A percentile compares a stretch with the other conserved stretches of the same genome.
phyloP scores from a whole-genome alignment of 2,329 filamentous ascomycete species.

The Fusarium ramigenum region DNA sequence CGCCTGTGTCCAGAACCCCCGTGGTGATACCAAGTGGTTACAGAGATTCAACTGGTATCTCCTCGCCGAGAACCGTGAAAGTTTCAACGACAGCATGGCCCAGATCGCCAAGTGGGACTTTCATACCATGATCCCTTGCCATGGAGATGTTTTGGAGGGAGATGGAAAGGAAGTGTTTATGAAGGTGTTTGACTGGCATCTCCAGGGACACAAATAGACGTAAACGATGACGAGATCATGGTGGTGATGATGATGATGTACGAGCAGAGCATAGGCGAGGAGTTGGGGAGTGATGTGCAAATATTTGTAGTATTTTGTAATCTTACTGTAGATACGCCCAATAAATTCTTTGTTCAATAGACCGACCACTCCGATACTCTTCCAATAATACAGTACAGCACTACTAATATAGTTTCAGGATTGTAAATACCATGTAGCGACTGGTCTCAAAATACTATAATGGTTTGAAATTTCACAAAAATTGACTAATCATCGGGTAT shows the following conservation, averaged over 20 bases:
- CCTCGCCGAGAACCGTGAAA: conserved; percentile 68
- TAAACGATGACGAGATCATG: background rate
- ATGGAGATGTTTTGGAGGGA: conserved; percentile 86
- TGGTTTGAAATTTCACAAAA: background rate
- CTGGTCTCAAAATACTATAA: background rate
- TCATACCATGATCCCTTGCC: conserved; percentile 85
- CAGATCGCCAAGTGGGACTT: conserved; percentile 86
- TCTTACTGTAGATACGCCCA: conserved; percentile 6
- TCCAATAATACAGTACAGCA: background rate
- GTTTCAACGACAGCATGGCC: conserved; percentile 74
- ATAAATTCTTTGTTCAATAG: background rate
- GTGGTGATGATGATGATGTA: background rate
- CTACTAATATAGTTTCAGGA: background rate
- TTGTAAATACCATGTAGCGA: background rate
- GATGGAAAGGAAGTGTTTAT: conserved; percentile 78
- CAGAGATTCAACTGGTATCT: conserved; percentile 86
- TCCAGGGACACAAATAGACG: conserved; percentile 54
- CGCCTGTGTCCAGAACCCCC: conserved; percentile 66
- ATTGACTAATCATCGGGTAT: conserved; percentile 6
- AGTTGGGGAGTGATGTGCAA: background rate
- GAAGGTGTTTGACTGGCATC: conserved; percentile 85
- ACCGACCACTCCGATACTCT: background rate
- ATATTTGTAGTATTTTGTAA: conserved; percentile 20
- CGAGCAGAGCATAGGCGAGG: conserved; percentile 3
- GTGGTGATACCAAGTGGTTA: conserved; percentile 75